phyloP scores from a whole-genome alignment of 2,329 filamentous ascomycete species.

The Epichloe aotearoae region DNA sequence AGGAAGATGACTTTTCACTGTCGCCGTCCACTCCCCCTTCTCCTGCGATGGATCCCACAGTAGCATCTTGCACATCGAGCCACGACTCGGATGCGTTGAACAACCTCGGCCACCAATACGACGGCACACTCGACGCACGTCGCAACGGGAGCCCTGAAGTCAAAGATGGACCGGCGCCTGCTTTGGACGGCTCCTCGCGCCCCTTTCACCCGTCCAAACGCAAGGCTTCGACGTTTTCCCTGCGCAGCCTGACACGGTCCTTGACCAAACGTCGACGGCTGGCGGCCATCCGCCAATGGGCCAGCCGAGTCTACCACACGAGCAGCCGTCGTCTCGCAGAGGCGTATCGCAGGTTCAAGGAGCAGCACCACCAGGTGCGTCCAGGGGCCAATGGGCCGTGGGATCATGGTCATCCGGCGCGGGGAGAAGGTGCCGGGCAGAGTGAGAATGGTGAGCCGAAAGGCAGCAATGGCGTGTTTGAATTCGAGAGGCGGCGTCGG shows the following conservation, averaged over 20 bases:
- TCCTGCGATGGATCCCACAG: background rate
- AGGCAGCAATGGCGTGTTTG: conserved; percentile 13
- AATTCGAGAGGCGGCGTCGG: conserved; percentile 11
- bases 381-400: background rate
- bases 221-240: conserved; percentile 18
- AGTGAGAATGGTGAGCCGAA: conserved; percentile 13
- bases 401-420: background rate
- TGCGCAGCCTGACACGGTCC: conserved; percentile 15
- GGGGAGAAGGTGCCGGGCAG: conserved; percentile 4
- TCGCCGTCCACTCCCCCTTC: background rate
- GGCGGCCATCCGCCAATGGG: conserved; percentile 17
- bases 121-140: conserved; percentile 11
- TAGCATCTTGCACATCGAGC: background rate
- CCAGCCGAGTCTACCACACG: conserved; percentile 14
- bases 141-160: conserved; percentile 9
- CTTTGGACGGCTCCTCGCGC: conserved; percentile 2
- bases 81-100: conserved; percentile 2
- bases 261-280: conserved; percentile 15
- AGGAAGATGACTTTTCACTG: background rate
- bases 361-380: conserved; percentile 10
- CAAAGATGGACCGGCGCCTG: background rate
- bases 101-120: conserved; percentile 11
- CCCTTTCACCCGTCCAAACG: conserved; percentile 13
- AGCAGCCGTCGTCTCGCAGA: conserved; percentile 14
- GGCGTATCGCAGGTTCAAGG: conserved; percentile 15